Percentiles rank a stretch among this genome's conserved stretches.
phyloP scores from a whole-genome alignment of 495 filamentous ascomycete species.

The Echria macrotheca region DNA sequence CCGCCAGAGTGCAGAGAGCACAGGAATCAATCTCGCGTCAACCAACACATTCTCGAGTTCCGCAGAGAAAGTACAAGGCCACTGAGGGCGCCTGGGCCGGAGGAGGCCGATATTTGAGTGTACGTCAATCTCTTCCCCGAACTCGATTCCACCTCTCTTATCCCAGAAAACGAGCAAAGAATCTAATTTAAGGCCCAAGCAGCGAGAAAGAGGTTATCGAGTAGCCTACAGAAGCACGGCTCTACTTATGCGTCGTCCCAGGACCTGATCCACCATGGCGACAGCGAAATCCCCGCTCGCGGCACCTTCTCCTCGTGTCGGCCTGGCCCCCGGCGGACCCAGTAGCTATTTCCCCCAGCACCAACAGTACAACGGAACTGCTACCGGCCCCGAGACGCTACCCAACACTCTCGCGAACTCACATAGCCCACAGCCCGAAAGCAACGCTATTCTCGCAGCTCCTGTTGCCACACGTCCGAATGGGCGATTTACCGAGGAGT shows the following conservation, averaged over 20 bases:
- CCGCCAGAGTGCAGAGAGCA: too few relatives aligned
- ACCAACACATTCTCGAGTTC: too few relatives aligned
- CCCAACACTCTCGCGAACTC: slow-evolving; percentile 40
- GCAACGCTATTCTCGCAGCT: slow-evolving; percentile 19
- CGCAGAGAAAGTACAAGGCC: too few relatives aligned
- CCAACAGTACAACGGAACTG: slow-evolving; percentile 14
- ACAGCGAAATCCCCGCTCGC: slow-evolving; percentile 17
- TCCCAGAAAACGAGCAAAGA: too few relatives aligned
- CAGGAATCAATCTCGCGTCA: too few relatives aligned
- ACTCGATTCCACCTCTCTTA: too few relatives aligned
- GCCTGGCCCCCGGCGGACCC: slow-evolving; percentile 12
- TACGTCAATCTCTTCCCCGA: too few relatives aligned
- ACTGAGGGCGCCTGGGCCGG: too few relatives aligned
- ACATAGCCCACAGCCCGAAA: slow-evolving; percentile 28
- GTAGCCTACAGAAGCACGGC: too few relatives aligned
- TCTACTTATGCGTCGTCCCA: slow-evolving; percentile 9
- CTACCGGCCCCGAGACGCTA: slow-evolving; percentile 33
- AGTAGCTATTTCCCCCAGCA: slow-evolving; percentile 21
- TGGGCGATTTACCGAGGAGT: slow-evolving; percentile 62
- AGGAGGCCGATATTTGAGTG: too few relatives aligned
- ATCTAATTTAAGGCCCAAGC: too few relatives aligned
- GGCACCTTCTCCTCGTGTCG: slow-evolving; percentile 14
- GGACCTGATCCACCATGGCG: slow-evolving; percentile 17
- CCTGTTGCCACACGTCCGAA: slow-evolving; percentile 26
- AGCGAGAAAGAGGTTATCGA: too few relatives aligned